These are phyloP conservation scores for Amoebophrya sp. DNA, from an alignment of 169 alveolate genomes.

Conservation along the genomic window DNA sequence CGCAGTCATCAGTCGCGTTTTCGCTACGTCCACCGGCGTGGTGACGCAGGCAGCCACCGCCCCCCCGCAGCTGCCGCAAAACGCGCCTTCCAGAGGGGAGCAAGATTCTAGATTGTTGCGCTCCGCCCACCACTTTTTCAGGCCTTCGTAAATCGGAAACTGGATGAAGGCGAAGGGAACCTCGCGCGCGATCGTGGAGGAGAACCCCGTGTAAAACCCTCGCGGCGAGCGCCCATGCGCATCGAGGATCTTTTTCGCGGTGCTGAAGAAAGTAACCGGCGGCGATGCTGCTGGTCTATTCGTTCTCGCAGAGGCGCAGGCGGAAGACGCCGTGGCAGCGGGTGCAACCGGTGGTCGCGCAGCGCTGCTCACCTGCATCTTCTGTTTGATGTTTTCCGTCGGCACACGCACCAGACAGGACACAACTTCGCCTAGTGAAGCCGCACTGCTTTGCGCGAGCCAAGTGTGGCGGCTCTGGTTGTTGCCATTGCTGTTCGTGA, in stretches of 20 bases:
- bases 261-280: background rate
- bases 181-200: constrained; percentile 39
- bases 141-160: constrained; percentile 41
- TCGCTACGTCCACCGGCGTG: constrained; percentile 49
- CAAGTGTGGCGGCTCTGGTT: background rate
- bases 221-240: background rate
- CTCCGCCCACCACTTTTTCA: constrained; percentile 19
- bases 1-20: constrained; percentile 27
- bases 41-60: constrained; percentile 44
- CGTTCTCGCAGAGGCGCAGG: no score
- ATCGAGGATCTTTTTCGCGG: background rate
- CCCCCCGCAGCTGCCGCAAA: constrained; percentile 47
- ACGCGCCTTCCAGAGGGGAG: constrained; percentile 9
- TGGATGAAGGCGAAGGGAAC: constrained; percentile 48
- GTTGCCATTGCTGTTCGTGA: no score
- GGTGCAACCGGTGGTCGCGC: background rate
- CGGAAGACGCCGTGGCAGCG: no score
- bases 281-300: no score
- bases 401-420: constrained; percentile 47
- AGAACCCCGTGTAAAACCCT: constrained; percentile 39
- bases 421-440: constrained; percentile 38
- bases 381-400: constrained; percentile 44
- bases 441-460: constrained; percentile 36
- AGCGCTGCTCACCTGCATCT: constrained; percentile 26
- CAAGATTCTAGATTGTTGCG: constrained; percentile 4